Base-by-base conservation (phyloP, 1,284 basidiomycete genomes). In the Ceratobasidium sp. region DNA sequence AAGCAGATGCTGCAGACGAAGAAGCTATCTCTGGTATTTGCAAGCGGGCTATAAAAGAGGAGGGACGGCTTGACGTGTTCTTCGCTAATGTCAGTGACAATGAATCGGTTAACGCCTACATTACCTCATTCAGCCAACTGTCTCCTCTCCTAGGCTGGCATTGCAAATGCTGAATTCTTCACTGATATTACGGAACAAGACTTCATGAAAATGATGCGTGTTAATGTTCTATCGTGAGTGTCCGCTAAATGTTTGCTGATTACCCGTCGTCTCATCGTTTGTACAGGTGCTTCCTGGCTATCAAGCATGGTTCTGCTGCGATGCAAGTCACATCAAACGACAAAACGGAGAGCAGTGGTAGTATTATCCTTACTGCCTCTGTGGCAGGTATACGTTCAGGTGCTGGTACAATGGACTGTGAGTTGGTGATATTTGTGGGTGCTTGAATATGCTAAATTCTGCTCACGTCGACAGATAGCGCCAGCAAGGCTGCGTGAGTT, bases 331-430 rank as follows among this genome's bases (percentile, higher is more conserved):
- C 86, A 1, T 86, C 87, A 9, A 84, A 85, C 73, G 91, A 89
- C 28, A 94, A 94, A 79, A 83, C 85, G 1, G 77, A 85, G 58
- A 85, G 89, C 32, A 85, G 90, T 9, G 96, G 95, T 12, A 93
- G 92, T 76, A 94, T 98, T 76, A 90, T 97, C 75, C 80, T 97
- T 79, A 97, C 96, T 10, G 93, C 96, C 3, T 96, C 94, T 6
- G 94, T 93, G 73, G 95, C 96, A 34, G 96, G 96, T 18, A 79
- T 96, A 36, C 86, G 92, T 53, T 91, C 92, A 30, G 95, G 95
- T 23, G 95, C 92, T 4, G 96, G 96, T 1, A 84, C 92, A 0
- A 80, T 92, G 59, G 93, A 96, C 75, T 97, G 94, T 93, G 78
- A 83, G 89, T 75, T n/a, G n/a, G 50, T 14, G 60, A 41, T 67